These are phyloP conservation scores for Exutisphaerella laricina DNA, from an alignment of 2,329 filamentous ascomycete genomes.

Conservation along the genomic window DNA sequence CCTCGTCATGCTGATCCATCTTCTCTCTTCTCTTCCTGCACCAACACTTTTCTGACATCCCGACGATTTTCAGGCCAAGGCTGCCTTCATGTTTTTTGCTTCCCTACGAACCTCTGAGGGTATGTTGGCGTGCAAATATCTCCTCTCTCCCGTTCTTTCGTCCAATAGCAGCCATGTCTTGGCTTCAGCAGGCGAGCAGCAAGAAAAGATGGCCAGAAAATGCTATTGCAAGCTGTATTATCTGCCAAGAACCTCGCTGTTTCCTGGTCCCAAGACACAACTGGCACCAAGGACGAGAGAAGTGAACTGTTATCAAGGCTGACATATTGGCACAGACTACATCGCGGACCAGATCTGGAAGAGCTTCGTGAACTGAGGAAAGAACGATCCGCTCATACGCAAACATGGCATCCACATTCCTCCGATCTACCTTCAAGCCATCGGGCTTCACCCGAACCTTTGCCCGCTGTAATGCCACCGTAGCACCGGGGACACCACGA, in stretches of 20 bases:
- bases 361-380: constrained; percentile 56
- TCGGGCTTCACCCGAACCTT: constrained; percentile 44
- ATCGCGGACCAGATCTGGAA: constrained; percentile 68
- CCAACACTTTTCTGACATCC: constrained; percentile 1
- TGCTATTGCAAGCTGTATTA: not conserved
- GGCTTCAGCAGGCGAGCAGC: not conserved
- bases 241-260: not conserved
- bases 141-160: constrained; percentile 12
- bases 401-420: constrained; percentile 44
- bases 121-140: constrained; percentile 1
- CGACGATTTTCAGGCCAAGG: constrained; percentile 1
- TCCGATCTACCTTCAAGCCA: constrained; percentile 49
- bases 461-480: constrained; percentile 54
- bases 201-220: not conserved
- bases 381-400: constrained; percentile 19
- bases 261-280: not conserved
- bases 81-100: constrained; percentile 9
- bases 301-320: not conserved
- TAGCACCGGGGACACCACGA: constrained; percentile 64
- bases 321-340: constrained; percentile 44
- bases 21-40: constrained; percentile 1
- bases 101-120: constrained; percentile 8
- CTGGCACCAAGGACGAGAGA: not conserved
- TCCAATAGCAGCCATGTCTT: constrained; percentile 4
- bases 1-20: not conserved